A percentile compares a stretch with the other conserved stretches of the same genome.
phyloP scores from a whole-genome alignment of 1,139 yeast genomes.

The Scheffersomyces segobiensis region DNA sequence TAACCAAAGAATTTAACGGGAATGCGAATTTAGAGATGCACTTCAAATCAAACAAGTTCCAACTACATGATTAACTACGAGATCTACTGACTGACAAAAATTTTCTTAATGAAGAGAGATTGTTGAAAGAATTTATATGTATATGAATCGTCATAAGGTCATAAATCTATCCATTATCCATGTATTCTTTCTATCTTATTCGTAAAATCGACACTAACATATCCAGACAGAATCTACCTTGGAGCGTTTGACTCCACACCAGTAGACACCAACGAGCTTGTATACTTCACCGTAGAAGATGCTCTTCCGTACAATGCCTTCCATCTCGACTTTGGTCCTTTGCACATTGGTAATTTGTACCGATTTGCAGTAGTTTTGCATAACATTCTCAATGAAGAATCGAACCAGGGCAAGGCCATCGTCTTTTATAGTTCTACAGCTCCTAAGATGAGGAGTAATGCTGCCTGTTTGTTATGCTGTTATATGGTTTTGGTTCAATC shows the following conservation, averaged over 20 bases:
- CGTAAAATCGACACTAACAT: constrained; percentile 19
- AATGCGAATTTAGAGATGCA: too few relatives aligned
- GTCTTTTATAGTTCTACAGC: constrained; percentile 85
- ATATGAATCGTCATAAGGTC: background rate
- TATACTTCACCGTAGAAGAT: constrained; percentile 90
- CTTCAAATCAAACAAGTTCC: too few relatives aligned
- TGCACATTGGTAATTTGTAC: constrained; percentile 89
- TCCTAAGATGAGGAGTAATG: constrained; percentile 83
- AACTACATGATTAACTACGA: background rate
- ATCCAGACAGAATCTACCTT: constrained; percentile 74
- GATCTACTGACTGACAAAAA: background rate
- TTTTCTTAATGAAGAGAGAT: background rate
- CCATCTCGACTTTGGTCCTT: constrained; percentile 94
- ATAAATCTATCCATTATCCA: background rate
- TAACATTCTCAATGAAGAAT: constrained; percentile 82
- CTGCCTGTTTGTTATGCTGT: constrained; percentile 91
- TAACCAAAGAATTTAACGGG: too few relatives aligned
- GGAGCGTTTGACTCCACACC: constrained; percentile 89
- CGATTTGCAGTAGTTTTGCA: constrained; percentile 94
- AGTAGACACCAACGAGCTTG: constrained; percentile 69
- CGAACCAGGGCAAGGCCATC: constrained; percentile 83
- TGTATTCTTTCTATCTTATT: background rate
- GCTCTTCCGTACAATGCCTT: constrained; percentile 88
- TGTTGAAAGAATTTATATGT: background rate
- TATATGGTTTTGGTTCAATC: constrained; percentile 94